These are phyloP conservation scores for Apiospora kogelbergensis DNA, from an alignment of 2,329 filamentous ascomycete species.

Conservation along the genomic window DNA sequence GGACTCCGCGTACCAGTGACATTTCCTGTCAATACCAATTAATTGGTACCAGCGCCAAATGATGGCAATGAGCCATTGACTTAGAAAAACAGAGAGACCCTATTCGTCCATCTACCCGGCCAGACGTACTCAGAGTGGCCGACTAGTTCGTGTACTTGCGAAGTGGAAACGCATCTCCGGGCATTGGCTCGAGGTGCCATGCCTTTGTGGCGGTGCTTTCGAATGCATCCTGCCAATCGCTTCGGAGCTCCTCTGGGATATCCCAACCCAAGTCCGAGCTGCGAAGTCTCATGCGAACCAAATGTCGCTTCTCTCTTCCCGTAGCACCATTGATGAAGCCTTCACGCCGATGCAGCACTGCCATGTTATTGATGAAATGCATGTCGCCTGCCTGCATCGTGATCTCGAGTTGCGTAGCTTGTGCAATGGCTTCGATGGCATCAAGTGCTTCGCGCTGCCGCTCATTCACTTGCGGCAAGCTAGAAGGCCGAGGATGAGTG, in stretches of 20 bases:
- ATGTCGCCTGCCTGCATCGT: conserved; percentile 58
- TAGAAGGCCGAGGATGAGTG: conserved; percentile 50
- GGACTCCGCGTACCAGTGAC: too few species aligned
- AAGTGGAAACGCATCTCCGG: conserved; percentile 56
- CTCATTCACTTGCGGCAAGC: conserved; percentile 48
- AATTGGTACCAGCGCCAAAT: too few species aligned
- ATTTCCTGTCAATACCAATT: too few species aligned
- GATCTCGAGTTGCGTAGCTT: conserved; percentile 55
- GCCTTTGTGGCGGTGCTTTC: conserved; percentile 41
- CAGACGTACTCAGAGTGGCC: too few species aligned
- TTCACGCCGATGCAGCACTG: conserved; percentile 59
- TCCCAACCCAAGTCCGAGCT: conserved; percentile 51
- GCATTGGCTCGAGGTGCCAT: conserved; percentile 64
- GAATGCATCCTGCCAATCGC: conserved; percentile 55
- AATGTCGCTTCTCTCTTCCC: conserved; percentile 48
- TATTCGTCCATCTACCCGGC: too few species aligned
- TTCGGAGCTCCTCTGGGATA: conserved; percentile 47
- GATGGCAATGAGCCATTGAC: too few species aligned
- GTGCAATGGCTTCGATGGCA: conserved; percentile 53
- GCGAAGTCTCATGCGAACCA: conserved; percentile 61
- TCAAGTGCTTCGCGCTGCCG: conserved; percentile 58
- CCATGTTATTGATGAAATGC: conserved; percentile 65
- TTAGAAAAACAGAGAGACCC: too few species aligned
- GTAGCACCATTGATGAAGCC: conserved; percentile 54
- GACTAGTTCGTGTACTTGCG: conserved; percentile 55